Base-by-base conservation (phyloP, 768 basidiomycete genomes). In the Boletus pseudo-olivaceus region DNA sequence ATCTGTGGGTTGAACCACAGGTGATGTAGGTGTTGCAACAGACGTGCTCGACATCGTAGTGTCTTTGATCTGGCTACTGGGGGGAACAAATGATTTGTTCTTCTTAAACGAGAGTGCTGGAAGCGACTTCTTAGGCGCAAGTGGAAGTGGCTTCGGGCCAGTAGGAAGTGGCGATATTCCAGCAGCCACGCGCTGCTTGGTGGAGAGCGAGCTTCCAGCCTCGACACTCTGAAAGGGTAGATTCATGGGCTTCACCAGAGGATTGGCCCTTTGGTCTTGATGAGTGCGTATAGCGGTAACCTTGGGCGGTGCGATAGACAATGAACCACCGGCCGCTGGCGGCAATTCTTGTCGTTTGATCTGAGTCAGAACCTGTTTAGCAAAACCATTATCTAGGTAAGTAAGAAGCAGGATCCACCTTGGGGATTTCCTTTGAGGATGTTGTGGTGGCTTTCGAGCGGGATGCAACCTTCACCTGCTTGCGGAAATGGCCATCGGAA, bases 101-200 rank as follows among this genome's bases (percentile, higher is more conserved):
- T 79, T 82, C 64, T 76, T 81, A 62, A 82, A 79, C 30, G 68
- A 74, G 10, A 80, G 66, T n/a, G 63, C 49, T 44, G 64, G 58
- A 40, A 73, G 49, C 10, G 65, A 48, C 37, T 59, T 72, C 49
- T 61, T 62, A n/a, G 61, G 58, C 26, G 34, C 32, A 12, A 30
- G 44, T 39, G 52, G 59, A 45, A 70, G 65, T 1, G 69, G 66
- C 58, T 73, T 82, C 0, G 80, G 75, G 3, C 57, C 58, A 12
- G 65, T 46, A 23, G 42, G 58, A 20, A 72, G 74, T 9, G 64
- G 69, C 23, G 75, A 63, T 14, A 78, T 76, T 10, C 69, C 72
- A 40, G 74, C 72, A 26, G 73, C 71, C 6, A 83, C 61, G 7
- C 79, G 74, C 48, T 80, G 76, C 61, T 83, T 83, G 2, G 80